Percentiles rank a stretch among this genome's conserved stretches.
These are phyloP conservation scores for Geotrichum restrictum DNA, from an alignment of 1,139 yeast species.

Conservation along the genomic window DNA sequence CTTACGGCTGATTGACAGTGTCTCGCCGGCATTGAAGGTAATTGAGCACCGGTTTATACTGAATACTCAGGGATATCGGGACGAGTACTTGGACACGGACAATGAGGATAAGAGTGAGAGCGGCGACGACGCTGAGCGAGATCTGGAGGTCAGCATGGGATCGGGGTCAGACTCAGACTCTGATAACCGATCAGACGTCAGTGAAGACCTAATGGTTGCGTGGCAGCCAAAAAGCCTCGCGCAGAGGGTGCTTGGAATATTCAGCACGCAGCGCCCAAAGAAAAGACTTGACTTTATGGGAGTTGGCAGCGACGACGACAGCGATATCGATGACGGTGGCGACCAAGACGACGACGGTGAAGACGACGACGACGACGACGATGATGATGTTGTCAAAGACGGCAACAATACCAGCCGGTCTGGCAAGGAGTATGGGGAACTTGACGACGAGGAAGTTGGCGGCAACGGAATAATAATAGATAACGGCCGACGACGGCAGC, in stretches of 20 bases:
- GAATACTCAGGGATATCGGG: slow-evolving; percentile 8
- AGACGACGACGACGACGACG: not conserved
- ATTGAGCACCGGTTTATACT: slow-evolving; percentile 15
- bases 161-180: not conserved
- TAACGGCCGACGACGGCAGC: too few relatives aligned
- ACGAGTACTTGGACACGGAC: slow-evolving; percentile 8
- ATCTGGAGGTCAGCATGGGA: not conserved
- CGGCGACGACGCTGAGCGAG: not conserved
- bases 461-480: too few relatives aligned
- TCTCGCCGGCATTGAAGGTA: slow-evolving; percentile 13
- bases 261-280: not conserved
- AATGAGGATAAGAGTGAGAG: not conserved
- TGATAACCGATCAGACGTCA: not conserved
- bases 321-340: not conserved
- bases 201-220: slow-evolving; percentile 5
- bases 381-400: not conserved
- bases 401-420: not conserved
- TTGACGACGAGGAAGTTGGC: not conserved
- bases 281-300: not conserved
- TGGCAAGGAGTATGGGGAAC: not conserved
- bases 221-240: slow-evolving; percentile 3
- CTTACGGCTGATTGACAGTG: slow-evolving; percentile 14
- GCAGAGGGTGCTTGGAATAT: not conserved
- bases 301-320: slow-evolving; percentile 3
- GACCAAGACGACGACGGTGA: not conserved